Conservation (phyloP, 1,284 basidiomycete species). For the Heterobasidion parviporum region DNA sequence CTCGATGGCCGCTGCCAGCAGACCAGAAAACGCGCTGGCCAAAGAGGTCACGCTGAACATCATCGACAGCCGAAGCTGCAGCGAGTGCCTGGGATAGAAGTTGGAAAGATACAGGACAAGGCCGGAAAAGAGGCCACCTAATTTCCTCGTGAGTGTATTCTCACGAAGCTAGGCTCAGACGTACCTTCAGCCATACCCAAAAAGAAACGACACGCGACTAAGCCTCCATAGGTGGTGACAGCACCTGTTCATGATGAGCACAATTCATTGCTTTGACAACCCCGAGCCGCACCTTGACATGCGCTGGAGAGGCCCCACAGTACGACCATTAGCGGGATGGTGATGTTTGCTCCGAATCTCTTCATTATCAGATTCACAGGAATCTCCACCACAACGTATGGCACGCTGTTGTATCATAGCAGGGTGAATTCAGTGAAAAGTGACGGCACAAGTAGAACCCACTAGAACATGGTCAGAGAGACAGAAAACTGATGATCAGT, state of each 20-base stretch:
- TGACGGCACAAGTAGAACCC: neutral
- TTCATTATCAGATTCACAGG: constrained; percentile 53
- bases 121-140: constrained; percentile 49
- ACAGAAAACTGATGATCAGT: constrained; percentile 30
- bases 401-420: constrained; percentile 22
- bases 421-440: neutral
- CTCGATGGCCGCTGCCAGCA: constrained; percentile 51
- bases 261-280: neutral
- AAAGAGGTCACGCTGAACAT: constrained; percentile 55
- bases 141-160: neutral
- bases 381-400: constrained; percentile 53
- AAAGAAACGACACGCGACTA: constrained; percentile 58
- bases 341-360: constrained; percentile 45
- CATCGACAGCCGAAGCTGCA: constrained; percentile 46
- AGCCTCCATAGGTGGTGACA: constrained; percentile 40
- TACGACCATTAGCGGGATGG: constrained; percentile 47
- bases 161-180: neutral
- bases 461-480: constrained; percentile 16
- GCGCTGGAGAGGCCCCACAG: constrained; percentile 50
- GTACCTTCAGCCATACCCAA: constrained; percentile 49
- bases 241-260: constrained; percentile 29
- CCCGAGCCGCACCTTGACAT: constrained; percentile 34
- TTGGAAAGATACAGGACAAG: constrained; percentile 49
- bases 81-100: constrained; percentile 48
- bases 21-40: constrained; percentile 55